Base-by-base conservation (phyloP, 495 filamentous ascomycete species). In the Aspergillus biplanus region DNA sequence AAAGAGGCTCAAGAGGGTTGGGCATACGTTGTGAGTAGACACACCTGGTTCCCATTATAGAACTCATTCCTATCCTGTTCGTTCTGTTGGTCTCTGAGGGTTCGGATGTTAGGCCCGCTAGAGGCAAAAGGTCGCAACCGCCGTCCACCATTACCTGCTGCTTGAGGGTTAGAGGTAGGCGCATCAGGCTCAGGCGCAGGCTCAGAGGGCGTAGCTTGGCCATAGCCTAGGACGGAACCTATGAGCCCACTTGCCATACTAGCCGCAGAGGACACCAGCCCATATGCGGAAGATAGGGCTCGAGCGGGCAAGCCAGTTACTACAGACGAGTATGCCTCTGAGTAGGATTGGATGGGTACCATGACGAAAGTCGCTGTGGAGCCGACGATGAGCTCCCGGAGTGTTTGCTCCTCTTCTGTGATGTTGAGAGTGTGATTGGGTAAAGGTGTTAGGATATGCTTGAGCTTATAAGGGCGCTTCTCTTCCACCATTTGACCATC, bases 21-120 rank as follows among this genome's bases (percentile, higher is more conserved):
- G 39, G 39, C 11, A n/a, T 12, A 9, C 11, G 3, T 12, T 49
- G 9, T 7, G 3, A 8, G 47, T 34, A 31, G n/a, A 67, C 88
- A 62, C 80, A 93, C 90, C 72, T 91, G 90, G 69, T 96, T 97
- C 5, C 92, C 92, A 73, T 97, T 97, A 71, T 97, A 97, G 42
- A 92, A 85, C 67, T 93, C 86, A 27, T 82, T 80, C 61, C 88
- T 71, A 67, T 80, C 83, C 52, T 72, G 75, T 55, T 78, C 76
- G 39, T 75, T 74, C 47, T 73, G 70, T 54, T 86, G 83, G 69
- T 89, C 85, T 53, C 78, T 73, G 57, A 90, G 66, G 7, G 88
- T 90, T 55, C 84, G 76, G 56, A 90, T 82, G 33, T 79, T 80
- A 5, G 69, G 68, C 5, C 73, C 72, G 5, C 65, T 47, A 21